These are phyloP conservation scores for Omphalotus guepiniiformis DNA, from an alignment of 768 basidiomycete genomes.

Conservation along the genomic window DNA sequence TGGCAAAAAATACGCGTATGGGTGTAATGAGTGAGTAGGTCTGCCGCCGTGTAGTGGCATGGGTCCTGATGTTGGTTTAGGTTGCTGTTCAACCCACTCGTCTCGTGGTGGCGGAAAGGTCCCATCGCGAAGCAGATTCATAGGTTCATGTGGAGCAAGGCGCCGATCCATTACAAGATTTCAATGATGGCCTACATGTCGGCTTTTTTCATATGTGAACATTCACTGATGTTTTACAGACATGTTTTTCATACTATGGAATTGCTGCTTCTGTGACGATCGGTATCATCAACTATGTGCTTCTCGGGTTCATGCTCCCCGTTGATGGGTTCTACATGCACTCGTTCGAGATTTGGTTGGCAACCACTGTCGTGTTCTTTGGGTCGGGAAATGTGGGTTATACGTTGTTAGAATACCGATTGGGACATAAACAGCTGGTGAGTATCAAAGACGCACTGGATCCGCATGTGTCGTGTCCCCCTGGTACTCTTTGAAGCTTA, in stretches of 20 bases:
- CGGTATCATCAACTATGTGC: slow-evolving; percentile 41
- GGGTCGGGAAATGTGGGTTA: slow-evolving; percentile 46
- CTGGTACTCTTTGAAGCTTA: neutral
- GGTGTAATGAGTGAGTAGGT: slow-evolving; percentile 62
- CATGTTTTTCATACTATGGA: slow-evolving; percentile 57
- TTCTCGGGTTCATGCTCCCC: slow-evolving; percentile 47
- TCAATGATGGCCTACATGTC: slow-evolving; percentile 72
- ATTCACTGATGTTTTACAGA: no score
- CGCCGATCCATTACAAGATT: slow-evolving; percentile 80
- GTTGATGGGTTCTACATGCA: slow-evolving; percentile 51
- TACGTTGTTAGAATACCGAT: slow-evolving; percentile 44
- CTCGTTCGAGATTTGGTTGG: slow-evolving; percentile 54
- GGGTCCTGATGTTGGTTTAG: no score
- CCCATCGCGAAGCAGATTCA: slow-evolving; percentile 77
- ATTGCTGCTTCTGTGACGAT: slow-evolving; percentile 45
- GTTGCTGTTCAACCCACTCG: slow-evolving; percentile 79
- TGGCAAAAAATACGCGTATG: slow-evolving; percentile 82
- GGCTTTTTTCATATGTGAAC: no score
- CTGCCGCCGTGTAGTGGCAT: no score
- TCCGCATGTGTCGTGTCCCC: neutral
- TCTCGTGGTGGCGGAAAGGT: slow-evolving; percentile 70
- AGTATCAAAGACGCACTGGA: slow-evolving; percentile 3
- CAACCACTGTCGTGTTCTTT: slow-evolving; percentile 46
- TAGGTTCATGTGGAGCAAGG: slow-evolving; percentile 67
- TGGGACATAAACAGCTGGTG: slow-evolving; percentile 29